phyloP scores from a whole-genome alignment of 1,284 basidiomycete genomes.

The Pseudozyma tsukubaensis region DNA sequence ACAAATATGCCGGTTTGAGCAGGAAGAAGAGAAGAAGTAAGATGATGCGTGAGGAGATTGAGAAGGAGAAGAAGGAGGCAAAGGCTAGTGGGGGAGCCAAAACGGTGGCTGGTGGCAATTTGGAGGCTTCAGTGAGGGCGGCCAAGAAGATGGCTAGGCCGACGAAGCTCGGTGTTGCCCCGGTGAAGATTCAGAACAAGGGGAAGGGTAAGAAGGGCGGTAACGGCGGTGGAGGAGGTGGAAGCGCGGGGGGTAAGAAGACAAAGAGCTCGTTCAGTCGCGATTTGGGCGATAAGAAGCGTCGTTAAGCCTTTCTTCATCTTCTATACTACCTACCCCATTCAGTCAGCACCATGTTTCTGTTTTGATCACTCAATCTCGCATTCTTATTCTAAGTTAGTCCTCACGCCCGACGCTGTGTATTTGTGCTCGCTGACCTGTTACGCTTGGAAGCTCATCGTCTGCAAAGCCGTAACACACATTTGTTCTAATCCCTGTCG shows the following conservation, averaged over 20 bases:
- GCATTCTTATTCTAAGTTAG: too few species aligned
- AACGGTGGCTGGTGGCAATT: constrained; percentile 16
- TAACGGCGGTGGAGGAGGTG: constrained; percentile 2
- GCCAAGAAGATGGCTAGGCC: constrained; percentile 62
- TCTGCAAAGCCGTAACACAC: too few species aligned
- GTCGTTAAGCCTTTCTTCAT: constrained; percentile 6
- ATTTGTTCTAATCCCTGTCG: too few species aligned
- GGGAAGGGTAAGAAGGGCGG: constrained; percentile 18
- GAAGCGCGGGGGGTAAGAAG: constrained; percentile 15
- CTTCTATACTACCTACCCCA: not conserved
- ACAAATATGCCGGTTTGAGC: constrained; percentile 60
- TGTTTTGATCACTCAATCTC: too few species aligned
- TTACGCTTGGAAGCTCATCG: too few species aligned
- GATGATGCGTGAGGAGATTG: constrained; percentile 62
- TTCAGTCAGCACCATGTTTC: not conserved
- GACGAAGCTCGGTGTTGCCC: constrained; percentile 56
- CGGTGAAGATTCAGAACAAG: constrained; percentile 34
- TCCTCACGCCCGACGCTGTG: too few species aligned
- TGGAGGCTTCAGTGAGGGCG: constrained; percentile 57
- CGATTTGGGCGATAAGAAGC: constrained; percentile 40
- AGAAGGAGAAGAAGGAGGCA: constrained; percentile 44
- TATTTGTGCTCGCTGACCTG: too few species aligned
- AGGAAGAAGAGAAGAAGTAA: constrained; percentile 57
- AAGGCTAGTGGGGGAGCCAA: constrained; percentile 16
- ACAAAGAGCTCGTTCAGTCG: constrained; percentile 45